Base-by-base conservation (phyloP, 1,284 basidiomycete genomes). In the Thelephora terrestris region DNA sequence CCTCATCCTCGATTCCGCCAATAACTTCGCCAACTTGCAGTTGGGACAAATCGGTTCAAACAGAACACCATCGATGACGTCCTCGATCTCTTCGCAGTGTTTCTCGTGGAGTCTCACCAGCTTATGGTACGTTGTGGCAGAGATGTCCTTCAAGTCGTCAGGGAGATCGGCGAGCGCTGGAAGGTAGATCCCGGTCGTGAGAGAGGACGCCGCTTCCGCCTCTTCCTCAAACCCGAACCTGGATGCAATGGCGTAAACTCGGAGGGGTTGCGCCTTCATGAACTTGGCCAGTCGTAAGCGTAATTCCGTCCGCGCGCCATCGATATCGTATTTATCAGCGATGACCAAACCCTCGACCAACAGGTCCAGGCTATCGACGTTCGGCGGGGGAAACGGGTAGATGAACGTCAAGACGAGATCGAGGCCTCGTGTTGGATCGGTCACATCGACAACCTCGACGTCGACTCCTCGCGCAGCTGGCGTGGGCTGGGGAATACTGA, bases 101-200 rank as follows among this genome's bases (percentile, higher is more conserved):
- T 60, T 64, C 35, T 69, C 71, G 56, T 84, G 83, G 5, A 85
- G 68, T 17, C 73, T 65, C 25, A 84, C 67, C 32, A 86, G 74
- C 14, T 72, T 76, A 57, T 79, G 76, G 54, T 83, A 84, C 20
- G 78, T 71, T 55, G 74, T 76, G 20, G 79, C 82, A 2, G 77
- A 70, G 58, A 85, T 78, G 59, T 73, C 65, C 55, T 76, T 76
- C 50, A 85, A 71, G 54, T 84, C 82, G n/a, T 80, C 75, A 45
- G 69, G 73, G 1, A 78, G 65, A 14, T 32, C 29, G 4, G 12
- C 9, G 29, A 32, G 29, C 14, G 6, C 29, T 6, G 29, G 29
- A 10, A 32, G 29, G 29, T 32, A 32, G 29, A 14, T 32, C 7
- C 7, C 6, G 9, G 29, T 32, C 12, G 29, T 32, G 29, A 32